Conservation (phyloP, 140 eudicot species). For the Flaveria floridana region DNA sequence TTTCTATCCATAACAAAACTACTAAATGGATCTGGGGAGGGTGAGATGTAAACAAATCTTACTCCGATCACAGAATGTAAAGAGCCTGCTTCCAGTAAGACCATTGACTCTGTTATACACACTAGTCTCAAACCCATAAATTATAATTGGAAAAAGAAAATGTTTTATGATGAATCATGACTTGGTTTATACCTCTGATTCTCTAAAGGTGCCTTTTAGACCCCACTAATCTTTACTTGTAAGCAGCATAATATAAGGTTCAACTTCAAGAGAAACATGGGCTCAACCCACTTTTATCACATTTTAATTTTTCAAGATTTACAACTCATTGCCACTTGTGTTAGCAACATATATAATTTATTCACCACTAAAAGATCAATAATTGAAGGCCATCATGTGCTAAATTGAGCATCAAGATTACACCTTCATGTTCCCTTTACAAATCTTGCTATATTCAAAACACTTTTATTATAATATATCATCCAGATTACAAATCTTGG, state of each 20-base stretch:
- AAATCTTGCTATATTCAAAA: constrained; percentile 20
- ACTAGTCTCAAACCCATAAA: background rate
- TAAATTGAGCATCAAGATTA: constrained; percentile 20
- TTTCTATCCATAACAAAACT: no score
- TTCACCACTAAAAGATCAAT: background rate
- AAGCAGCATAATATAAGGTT: constrained; percentile 5
- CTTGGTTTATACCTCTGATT: constrained; percentile 2
- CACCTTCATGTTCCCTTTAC: constrained; percentile 10
- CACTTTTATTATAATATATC: constrained; percentile 29
- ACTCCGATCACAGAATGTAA: no score
- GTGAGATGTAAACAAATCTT: no score
- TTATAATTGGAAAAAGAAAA: background rate
- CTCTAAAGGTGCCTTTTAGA: background rate
- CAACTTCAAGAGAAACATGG: background rate
- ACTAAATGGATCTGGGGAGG: no score
- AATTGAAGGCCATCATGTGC: background rate
- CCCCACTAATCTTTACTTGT: constrained; percentile 23
- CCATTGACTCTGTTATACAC: no score
- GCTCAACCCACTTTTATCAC: constrained; percentile 17
- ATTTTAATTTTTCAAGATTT: constrained; percentile 6
- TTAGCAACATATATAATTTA: constrained; percentile 18
- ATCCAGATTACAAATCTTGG: background rate
- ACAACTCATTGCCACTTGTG: constrained; percentile 12
- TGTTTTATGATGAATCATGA: background rate
- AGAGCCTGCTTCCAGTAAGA: no score